These are phyloP conservation scores for Xylariaceae sp. DNA, from an alignment of 2,329 filamentous ascomycete species.

Conservation along the genomic window DNA sequence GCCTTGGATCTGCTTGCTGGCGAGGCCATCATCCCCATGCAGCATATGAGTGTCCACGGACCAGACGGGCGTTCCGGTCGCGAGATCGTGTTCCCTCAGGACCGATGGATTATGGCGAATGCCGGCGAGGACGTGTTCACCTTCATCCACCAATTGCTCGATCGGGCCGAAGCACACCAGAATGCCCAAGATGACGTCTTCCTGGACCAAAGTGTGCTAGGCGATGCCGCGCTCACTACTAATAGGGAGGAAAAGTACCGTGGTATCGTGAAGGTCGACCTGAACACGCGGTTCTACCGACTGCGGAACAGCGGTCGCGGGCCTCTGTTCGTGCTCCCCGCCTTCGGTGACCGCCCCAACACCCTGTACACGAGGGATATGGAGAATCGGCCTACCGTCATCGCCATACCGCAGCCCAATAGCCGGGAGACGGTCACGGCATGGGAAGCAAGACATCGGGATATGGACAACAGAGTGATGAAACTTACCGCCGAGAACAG, in stretches of 20 bases:
- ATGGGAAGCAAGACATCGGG: slow-evolving; percentile 24
- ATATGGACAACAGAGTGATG: slow-evolving; percentile 11
- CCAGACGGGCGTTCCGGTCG: slow-evolving; percentile 49
- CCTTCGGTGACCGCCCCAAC: slow-evolving; percentile 42
- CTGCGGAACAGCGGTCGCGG: slow-evolving; percentile 40
- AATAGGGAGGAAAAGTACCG: slow-evolving; percentile 33
- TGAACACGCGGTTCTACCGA: slow-evolving; percentile 49
- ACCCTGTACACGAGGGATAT: slow-evolving; percentile 41
- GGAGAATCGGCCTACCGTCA: slow-evolving; percentile 40
- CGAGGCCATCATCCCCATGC: slow-evolving; percentile 46
- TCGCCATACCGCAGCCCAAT: slow-evolving; percentile 26
- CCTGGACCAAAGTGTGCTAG: slow-evolving; percentile 36
- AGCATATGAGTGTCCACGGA: slow-evolving; percentile 49
- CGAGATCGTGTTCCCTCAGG: slow-evolving; percentile 50
- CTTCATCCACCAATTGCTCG: slow-evolving; percentile 44
- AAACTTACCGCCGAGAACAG: slow-evolving; percentile 13
- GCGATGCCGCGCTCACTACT: slow-evolving; percentile 35
- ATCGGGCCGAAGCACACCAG: slow-evolving; percentile 41
- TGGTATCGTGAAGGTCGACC: slow-evolving; percentile 45
- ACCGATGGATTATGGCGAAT: slow-evolving; percentile 51
- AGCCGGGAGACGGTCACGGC: slow-evolving; percentile 17
- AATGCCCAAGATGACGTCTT: slow-evolving; percentile 34
- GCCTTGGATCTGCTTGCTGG: slow-evolving; percentile 45
- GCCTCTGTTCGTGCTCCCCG: slow-evolving; percentile 51
- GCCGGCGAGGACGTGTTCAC: slow-evolving; percentile 47